Conservation (phyloP, 2,329 filamentous ascomycete species). For the Penicillium sumatraense region DNA sequence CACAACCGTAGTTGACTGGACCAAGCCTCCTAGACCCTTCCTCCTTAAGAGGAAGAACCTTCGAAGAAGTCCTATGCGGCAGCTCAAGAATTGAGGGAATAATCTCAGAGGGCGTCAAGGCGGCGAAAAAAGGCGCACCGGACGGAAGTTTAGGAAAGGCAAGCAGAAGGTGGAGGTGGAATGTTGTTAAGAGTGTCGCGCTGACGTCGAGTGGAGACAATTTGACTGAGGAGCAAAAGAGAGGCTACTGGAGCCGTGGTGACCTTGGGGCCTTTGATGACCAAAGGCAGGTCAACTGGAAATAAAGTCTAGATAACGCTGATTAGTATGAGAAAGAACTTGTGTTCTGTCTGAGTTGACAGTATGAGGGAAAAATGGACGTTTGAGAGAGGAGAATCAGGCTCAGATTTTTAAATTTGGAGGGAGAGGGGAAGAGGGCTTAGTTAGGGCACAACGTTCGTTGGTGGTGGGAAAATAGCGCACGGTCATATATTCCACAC, state of each 20-base stretch:
- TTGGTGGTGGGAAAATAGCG: constrained; percentile 20
- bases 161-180: constrained; percentile 50
- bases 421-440: constrained; percentile 12
- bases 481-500: constrained; percentile 10
- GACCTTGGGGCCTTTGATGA: constrained; percentile 43
- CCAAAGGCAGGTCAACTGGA: constrained; percentile 40
- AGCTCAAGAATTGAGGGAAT: constrained; percentile 75
- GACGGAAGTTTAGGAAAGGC: constrained; percentile 32
- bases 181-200: constrained; percentile 54
- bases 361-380: constrained; percentile 25
- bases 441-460: constrained; percentile 24
- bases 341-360: not conserved
- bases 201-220: constrained; percentile 49
- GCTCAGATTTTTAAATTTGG: constrained; percentile 23
- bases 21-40: constrained; percentile 99
- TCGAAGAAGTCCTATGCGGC: constrained; percentile 99
- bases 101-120: constrained; percentile 48
- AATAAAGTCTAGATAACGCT: not conserved
- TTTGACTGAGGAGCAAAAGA: constrained; percentile 40
- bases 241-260: constrained; percentile 46
- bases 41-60: constrained; percentile 99
- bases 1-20: constrained; percentile 87
- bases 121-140: constrained; percentile 44
- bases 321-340: no score
- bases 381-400: constrained; percentile 9